phyloP scores from a whole-genome alignment of 192 early-diverging fungal species.

The Fimicolochytrium jonesii region DNA sequence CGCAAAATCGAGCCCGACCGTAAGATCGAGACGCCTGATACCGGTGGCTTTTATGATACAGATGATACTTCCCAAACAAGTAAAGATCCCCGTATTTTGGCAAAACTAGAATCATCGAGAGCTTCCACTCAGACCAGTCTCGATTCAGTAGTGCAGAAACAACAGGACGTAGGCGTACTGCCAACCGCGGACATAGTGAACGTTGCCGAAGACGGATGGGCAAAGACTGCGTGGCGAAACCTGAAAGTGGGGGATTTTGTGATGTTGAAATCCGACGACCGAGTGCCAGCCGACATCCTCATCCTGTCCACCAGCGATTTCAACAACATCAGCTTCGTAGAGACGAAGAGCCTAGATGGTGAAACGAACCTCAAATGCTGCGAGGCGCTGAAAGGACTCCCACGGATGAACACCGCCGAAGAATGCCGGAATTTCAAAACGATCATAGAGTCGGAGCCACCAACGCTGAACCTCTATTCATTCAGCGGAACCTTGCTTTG shows the following conservation, averaged over 20 bases:
- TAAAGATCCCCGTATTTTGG: no score
- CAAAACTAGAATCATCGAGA: no score
- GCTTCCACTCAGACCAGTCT: no score
- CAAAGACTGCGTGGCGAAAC: constrained; percentile 68
- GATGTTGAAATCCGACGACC: constrained; percentile 71
- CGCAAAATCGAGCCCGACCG: no score
- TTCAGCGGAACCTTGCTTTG: constrained; percentile 41
- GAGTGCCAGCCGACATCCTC: constrained; percentile 79
- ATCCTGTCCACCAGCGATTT: constrained; percentile 74
- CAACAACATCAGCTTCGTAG: constrained; percentile 75
- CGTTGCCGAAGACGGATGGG: constrained; percentile 49
- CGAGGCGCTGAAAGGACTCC: constrained; percentile 58
- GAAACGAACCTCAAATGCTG: constrained; percentile 95
- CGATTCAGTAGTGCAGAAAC: no score
- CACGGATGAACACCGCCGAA: constrained; percentile 60
- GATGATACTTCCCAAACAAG: no score
- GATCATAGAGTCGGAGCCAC: constrained; percentile 39
- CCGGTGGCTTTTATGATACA: no score
- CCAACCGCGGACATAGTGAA: no score
- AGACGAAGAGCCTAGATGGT: constrained; percentile 94
- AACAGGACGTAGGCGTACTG: no score
- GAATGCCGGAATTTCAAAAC: constrained; percentile 55
- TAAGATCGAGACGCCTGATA: no score
- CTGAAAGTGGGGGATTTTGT: constrained; percentile 86
- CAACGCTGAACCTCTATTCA: constrained; percentile 44